phyloP scores from a whole-genome alignment of 208 protist genomes.

The Wallacemonas sp. region DNA sequence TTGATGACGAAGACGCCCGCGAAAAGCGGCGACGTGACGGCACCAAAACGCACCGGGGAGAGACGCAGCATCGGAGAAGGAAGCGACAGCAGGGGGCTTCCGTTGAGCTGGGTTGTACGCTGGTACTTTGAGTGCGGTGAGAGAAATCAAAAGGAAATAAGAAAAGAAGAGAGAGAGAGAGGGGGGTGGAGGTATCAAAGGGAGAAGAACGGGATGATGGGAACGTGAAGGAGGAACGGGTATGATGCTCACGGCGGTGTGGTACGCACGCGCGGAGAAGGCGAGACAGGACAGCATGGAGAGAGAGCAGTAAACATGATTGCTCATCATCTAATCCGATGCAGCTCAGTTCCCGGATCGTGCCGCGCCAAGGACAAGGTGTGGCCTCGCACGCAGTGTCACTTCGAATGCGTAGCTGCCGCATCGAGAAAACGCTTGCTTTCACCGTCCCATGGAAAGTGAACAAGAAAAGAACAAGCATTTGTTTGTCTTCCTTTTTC shows the following conservation, averaged over 20 bases:
- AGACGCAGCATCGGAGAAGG: slow-evolving; percentile 1
- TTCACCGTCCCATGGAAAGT: too few species aligned
- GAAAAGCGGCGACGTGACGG: slow-evolving; percentile 9
- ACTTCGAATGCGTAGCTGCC: too few species aligned
- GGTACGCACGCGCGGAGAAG: not conserved
- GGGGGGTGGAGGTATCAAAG: not conserved
- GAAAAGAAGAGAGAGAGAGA: slow-evolving; percentile 8
- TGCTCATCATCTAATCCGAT: too few species aligned
- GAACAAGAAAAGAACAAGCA: too few species aligned
- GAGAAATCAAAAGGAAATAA: slow-evolving; percentile 14
- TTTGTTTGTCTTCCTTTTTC: slow-evolving; percentile 4
- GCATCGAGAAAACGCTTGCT: not conserved
- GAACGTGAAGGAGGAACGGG: not conserved
- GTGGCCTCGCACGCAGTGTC: too few species aligned
- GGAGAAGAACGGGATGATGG: not conserved
- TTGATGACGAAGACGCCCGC: slow-evolving; percentile 70
- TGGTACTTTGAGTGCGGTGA: not conserved
- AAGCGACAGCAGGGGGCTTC: too few species aligned
- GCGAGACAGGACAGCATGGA: slow-evolving; percentile 7
- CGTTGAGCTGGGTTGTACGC: not conserved
- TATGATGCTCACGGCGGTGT: not conserved
- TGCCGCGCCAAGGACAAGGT: too few species aligned
- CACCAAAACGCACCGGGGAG: not conserved
- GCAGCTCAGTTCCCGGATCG: too few species aligned
- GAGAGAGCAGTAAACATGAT: too few species aligned